Conservation (phyloP, 2,329 filamentous ascomycete genomes). For the Trichoderma cornu-damae region DNA sequence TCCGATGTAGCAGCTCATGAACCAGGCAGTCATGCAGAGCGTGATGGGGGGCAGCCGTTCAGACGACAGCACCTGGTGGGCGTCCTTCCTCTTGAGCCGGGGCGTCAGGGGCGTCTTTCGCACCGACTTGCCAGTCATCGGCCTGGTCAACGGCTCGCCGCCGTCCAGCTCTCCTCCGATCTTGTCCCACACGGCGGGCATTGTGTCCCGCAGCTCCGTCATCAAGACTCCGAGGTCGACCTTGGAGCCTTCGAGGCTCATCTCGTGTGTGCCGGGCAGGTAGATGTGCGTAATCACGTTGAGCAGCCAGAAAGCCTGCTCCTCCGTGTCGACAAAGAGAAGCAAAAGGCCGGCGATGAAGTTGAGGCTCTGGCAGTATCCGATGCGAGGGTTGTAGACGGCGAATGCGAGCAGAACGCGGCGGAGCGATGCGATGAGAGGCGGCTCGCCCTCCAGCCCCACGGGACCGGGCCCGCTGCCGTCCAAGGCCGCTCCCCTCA, state of each 20-base stretch:
- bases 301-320: conserved; percentile 87
- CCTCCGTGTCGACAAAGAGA: conserved; percentile 80
- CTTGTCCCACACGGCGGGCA: conserved; percentile 81
- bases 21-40: conserved; percentile 91
- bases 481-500: conserved; percentile 30
- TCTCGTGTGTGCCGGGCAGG: conserved; percentile 85
- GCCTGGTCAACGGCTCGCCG: conserved; percentile 34
- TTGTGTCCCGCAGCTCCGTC: conserved; percentile 73
- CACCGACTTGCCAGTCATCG: conserved; percentile 33
- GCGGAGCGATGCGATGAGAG: conserved; percentile 74
- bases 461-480: conserved; percentile 34
- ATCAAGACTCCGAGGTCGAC: conserved; percentile 92
- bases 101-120: conserved; percentile 33
- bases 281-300: conserved; percentile 87
- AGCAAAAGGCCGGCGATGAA: conserved; percentile 88
- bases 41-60: conserved; percentile 78
- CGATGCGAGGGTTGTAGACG: conserved; percentile 83
- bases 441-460: conserved; percentile 55
- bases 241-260: conserved; percentile 85
- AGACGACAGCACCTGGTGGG: conserved; percentile 37
- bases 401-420: conserved; percentile 86
- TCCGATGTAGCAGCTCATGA: conserved; percentile 95
- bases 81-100: conserved; percentile 38
- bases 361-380: conserved; percentile 94
- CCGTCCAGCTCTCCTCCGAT: conserved; percentile 71